phyloP scores from a whole-genome alignment of 202 grass and related monocot species.

The Miscanthus sacchariflorus region DNA sequence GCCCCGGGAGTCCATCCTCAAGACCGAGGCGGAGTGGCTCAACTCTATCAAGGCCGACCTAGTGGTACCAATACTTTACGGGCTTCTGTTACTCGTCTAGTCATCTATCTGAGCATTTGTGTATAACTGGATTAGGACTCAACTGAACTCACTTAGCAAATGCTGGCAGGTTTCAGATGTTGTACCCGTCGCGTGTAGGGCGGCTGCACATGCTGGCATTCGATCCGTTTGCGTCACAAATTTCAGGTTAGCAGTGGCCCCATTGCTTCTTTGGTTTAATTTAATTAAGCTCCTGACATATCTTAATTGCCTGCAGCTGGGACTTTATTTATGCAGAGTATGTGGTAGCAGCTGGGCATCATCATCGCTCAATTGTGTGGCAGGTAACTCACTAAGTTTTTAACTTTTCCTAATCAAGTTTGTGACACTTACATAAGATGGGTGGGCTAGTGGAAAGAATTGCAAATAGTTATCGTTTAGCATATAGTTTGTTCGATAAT shows the following conservation, averaged over 20 bases:
- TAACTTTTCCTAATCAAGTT: neutral
- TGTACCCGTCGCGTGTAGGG: constrained; percentile 89
- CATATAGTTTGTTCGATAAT: neutral
- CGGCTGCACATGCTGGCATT: constrained; percentile 91
- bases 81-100: neutral
- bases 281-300: too few relatives aligned
- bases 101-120: neutral
- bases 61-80: constrained; percentile 59
- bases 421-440: constrained; percentile 1
- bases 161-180: constrained; percentile 87
- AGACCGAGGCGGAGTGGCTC: constrained; percentile 92
- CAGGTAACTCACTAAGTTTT: constrained; percentile 56
- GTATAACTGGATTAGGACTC: neutral
- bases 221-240: constrained; percentile 91
- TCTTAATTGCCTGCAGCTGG: constrained; percentile 67
- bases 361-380: constrained; percentile 97
- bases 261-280: neutral
- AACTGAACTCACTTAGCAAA: constrained; percentile 16
- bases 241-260: constrained; percentile 73
- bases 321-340: constrained; percentile 99
- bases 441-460: too few relatives aligned
- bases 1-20: constrained; percentile 83
- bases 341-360: constrained; percentile 80
- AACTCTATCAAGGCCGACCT: constrained; percentile 91
- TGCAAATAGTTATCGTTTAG: neutral